Conservation (phyloP, 106 monocot species). For the Dendrobium nobile region DNA sequence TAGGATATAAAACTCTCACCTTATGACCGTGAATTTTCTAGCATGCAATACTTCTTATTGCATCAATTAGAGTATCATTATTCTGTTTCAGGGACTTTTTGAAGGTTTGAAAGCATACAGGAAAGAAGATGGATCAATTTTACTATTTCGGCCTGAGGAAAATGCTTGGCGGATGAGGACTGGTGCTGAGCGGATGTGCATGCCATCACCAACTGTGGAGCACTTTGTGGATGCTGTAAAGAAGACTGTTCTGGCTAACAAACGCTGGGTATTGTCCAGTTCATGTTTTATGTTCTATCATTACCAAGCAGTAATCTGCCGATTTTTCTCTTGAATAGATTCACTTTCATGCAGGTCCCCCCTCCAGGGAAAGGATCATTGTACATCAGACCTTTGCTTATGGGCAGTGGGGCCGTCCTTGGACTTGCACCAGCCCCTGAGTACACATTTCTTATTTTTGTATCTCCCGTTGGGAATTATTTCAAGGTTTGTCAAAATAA, state of each 20-base stretch:
- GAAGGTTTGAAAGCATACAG: constrained; percentile 75
- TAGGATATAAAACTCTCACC: no score
- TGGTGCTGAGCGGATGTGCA: constrained; percentile 92
- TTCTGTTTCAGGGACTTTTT: constrained; percentile 42
- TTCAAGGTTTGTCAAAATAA: constrained; percentile 60
- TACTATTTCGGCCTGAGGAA: constrained; percentile 88
- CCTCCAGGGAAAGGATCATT: constrained; percentile 87
- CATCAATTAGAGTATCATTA: background rate
- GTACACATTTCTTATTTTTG: constrained; percentile 84
- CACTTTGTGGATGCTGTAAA: constrained; percentile 92
- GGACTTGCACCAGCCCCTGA: constrained; percentile 91
- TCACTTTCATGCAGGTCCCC: constrained; percentile 53
- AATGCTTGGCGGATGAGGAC: constrained; percentile 77
- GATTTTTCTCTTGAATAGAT: background rate
- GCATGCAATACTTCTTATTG: background rate
- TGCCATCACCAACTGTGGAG: constrained; percentile 77
- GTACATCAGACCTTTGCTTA: constrained; percentile 81
- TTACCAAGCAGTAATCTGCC: background rate
- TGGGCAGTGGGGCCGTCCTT: constrained; percentile 85
- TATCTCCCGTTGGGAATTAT: constrained; percentile 96
- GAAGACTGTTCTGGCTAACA: constrained; percentile 72
- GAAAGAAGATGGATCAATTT: constrained; percentile 58
- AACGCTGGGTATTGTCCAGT: constrained; percentile 60
- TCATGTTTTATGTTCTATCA: background rate
- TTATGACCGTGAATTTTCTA: background rate